Conservation (phyloP, 306 rosid genomes). For the Datisca glomerata region DNA sequence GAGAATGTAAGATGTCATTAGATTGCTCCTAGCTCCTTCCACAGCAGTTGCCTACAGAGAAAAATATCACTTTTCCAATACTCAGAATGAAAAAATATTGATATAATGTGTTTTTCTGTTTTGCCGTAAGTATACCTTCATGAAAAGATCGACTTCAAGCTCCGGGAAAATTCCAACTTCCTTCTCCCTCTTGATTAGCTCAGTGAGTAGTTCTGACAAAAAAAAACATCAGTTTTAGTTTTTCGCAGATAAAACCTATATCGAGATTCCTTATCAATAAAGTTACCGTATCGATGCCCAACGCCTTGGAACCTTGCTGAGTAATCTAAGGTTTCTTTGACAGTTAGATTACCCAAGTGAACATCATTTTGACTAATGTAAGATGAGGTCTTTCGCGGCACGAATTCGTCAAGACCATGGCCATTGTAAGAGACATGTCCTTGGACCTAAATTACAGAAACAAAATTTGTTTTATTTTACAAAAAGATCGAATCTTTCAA, state of each 20-base stretch:
- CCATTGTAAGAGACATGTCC: slow-evolving; percentile 78
- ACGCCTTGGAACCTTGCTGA: slow-evolving; percentile 86
- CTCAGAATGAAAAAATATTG: neutral
- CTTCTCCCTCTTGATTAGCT: slow-evolving; percentile 60
- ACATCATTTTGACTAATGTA: slow-evolving; percentile 87
- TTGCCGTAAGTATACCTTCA: slow-evolving; percentile 36
- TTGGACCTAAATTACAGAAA: no score
- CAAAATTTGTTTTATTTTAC: no score
- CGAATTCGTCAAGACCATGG: slow-evolving; percentile 48
- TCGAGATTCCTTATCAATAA: neutral
- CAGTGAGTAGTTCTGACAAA: slow-evolving; percentile 59
- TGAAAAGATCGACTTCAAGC: slow-evolving; percentile 77
- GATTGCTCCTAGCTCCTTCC: slow-evolving; percentile 66
- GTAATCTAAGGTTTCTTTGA: slow-evolving; percentile 79
- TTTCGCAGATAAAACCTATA: no score
- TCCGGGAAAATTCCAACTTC: slow-evolving; percentile 61
- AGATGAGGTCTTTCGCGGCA: slow-evolving; percentile 71
- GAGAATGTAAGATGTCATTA: slow-evolving; percentile 66
- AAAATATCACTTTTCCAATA: neutral
- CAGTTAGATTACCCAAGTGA: slow-evolving; percentile 80
- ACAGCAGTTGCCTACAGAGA: slow-evolving; percentile 55
- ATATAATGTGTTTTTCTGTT: neutral
- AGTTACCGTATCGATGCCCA: slow-evolving; percentile 72
- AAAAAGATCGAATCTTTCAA: no score
- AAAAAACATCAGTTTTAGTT: no score